Evolutionary conservation across 2,329 filamentous ascomycete species (phyloP), one percentile per base, ranked within the genome.

Genomic region (Fusarium haematococcum): DNA sequence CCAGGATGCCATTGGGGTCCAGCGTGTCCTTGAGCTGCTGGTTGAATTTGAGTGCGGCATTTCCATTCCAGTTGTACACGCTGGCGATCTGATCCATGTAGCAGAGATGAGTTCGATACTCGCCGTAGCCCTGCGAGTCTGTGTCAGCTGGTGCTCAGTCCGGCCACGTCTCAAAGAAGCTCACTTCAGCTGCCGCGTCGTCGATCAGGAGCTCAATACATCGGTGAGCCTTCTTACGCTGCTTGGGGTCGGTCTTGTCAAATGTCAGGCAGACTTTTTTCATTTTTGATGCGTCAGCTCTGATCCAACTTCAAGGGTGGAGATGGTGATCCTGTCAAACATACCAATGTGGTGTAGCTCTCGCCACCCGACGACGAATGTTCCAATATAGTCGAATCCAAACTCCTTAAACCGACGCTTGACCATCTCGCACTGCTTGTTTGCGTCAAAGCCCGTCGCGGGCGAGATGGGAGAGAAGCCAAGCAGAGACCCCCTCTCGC

Each of bases 1-100:
- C 63, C 18, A 69, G 18, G 41, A 69, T 59, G 27, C 67, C 67
- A 11, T 69, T 69, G n/a, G 67, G 67, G 23, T 69, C 67, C 50
- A 69, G 18, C 6, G 63, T 7, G 27, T 69, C 52, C 58, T 69
- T 69, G 33, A 69, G 30, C 39, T 50, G 50, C 58, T 66, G 57
- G 25, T 67, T 63, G 43, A 69, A 54, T 32, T 54, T 63, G 35
- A 67, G 32, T 20, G 45, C 8, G 14, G 63, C 41, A 18, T 62
- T 33, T 2, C 35, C 43, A 33, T 65, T 65, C 37, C 48, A 69
- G 41, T 58, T 63, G 52, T 67, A 67, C 8, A 43, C 35, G 50
- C 41, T 52, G 16, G 63, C 63, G n/a, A 69, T 59, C 13, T 69
- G 63, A 25, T 69, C 67, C 63, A 67, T 67, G 52, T 54, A 41